These are phyloP conservation scores for Prunella vulgaris DNA, from an alignment of 257 asterid species.

Conservation along the genomic window DNA sequence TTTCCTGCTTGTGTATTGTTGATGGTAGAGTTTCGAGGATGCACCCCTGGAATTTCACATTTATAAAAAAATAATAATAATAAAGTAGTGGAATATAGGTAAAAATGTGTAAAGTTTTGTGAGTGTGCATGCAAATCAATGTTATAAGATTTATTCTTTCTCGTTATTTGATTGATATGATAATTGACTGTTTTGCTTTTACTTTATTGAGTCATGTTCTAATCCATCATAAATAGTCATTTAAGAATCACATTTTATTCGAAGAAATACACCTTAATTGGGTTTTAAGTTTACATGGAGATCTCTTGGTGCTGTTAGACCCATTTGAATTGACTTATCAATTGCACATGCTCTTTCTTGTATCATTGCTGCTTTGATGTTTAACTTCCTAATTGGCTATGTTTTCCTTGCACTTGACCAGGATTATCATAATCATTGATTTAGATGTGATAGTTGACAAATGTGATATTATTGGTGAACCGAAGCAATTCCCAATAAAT, in stretches of 20 bases:
- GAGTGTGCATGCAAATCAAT: too few species aligned
- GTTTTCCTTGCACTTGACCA: constrained; percentile 34
- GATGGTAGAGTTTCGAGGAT: too few species aligned
- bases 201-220: not conserved
- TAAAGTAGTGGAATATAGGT: too few species aligned
- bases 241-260: not conserved
- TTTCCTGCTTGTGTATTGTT: not conserved
- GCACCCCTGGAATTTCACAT: too few species aligned
- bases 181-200: not conserved
- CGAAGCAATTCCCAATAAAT: constrained; percentile 35
- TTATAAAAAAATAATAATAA: too few species aligned
- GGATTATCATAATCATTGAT: constrained; percentile 74
- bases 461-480: constrained; percentile 73
- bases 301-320: not conserved
- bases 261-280: not conserved
- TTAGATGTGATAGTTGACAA: constrained; percentile 51
- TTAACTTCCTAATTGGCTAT: not conserved
- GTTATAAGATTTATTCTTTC: constrained; percentile 11
- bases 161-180: not conserved
- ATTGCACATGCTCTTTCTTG: not conserved
- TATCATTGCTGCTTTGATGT: not conserved
- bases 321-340: not conserved
- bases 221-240: not conserved
- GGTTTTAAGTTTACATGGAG: not conserved
- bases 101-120: too few species aligned